Evolutionary conservation across 495 filamentous ascomycete species (phyloP).

Genomic region (Penicillium paxilli): DNA sequence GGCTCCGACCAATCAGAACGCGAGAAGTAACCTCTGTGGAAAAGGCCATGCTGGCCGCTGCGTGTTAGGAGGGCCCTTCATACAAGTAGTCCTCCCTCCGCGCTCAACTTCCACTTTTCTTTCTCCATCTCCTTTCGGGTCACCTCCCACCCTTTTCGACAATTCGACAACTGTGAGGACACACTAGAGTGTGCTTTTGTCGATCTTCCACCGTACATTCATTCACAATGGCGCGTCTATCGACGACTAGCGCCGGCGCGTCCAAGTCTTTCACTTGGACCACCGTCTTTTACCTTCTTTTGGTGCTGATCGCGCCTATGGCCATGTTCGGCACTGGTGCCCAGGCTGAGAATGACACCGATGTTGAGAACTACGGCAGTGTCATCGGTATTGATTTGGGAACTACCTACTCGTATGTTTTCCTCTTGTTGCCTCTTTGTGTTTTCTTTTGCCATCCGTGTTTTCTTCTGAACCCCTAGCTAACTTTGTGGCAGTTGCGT

Average conservation of each 20-base stretch:
- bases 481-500: constrained; percentile 63
- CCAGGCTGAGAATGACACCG: constrained; percentile 69
- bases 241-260: constrained; percentile 38
- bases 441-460: not conserved
- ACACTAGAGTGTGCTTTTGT: constrained; percentile 7
- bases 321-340: constrained; percentile 71
- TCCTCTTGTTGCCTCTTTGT: too few species aligned
- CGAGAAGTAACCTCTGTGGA: constrained; percentile 47
- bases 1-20: constrained; percentile 36
- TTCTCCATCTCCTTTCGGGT: constrained; percentile 22
- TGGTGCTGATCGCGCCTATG: constrained; percentile 73
- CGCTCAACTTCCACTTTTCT: constrained; percentile 16
- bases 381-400: constrained; percentile 96
- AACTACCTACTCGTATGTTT: constrained; percentile 84
- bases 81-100: constrained; percentile 29
- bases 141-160: constrained; percentile 16
- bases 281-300: constrained; percentile 79
- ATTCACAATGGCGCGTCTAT: constrained; percentile 47
- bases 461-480: not conserved
- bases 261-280: constrained; percentile 62
- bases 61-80: constrained; percentile 17
- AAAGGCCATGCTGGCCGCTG: constrained; percentile 53
- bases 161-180: constrained; percentile 22
- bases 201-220: constrained; percentile 9
- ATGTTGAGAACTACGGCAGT: constrained; percentile 76